Base-by-base conservation (phyloP, 495 filamentous ascomycete genomes). In the Podospora pseudocomata region DNA sequence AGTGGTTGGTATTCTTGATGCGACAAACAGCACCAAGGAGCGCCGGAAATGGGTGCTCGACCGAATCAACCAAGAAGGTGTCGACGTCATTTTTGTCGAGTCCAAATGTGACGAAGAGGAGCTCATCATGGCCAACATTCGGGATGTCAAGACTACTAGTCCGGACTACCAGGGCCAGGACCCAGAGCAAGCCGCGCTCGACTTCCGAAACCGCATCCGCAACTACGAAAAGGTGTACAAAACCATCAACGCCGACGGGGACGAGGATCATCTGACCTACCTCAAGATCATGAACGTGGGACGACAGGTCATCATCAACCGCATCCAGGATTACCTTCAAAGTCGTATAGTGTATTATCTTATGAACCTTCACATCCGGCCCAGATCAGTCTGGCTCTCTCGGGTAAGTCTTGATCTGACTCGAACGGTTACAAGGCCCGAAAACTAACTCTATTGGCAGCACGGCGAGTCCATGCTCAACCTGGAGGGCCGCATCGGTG, bases 241-340 rank as follows among this genome's bases (percentile, higher is more conserved):
- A 80, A 93, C 92, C 0, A 92, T 99, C 72, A 91, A 92, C 72
- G 90, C 89, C 63, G 82, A 84, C 70, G 78, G 79, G 39, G 88
- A 92, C 65, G 95, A 99, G 82, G 87, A 86, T 64, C 80, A 91
- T 67, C 85, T 92, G 68, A 97, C 95, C 27, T 99, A 97, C 74
- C 89, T 97, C 71, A 97, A 99, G 80, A 88, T 99, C 71, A 97
- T 99, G 84, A 90, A 99, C 77, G 94, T 99, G 4, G 93, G 94
- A 9, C 90, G 89, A 55, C 92, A 95, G 70, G 94, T 97, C 69
- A 92, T 97, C 72, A 97, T 99, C 84, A 99, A 99, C 77, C 90
- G 91, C 75, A 96, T 99, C 73, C 90, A 92, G 74, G 94, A 98
- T 76, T 99, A 99, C 76, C 83, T 99, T 49, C 95, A 97, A 76